Percentiles rank a stretch among this genome's conserved stretches.
These are phyloP conservation scores for Rosa hybrid DNA, from an alignment of 331 rosid species.

Conservation along the genomic window DNA sequence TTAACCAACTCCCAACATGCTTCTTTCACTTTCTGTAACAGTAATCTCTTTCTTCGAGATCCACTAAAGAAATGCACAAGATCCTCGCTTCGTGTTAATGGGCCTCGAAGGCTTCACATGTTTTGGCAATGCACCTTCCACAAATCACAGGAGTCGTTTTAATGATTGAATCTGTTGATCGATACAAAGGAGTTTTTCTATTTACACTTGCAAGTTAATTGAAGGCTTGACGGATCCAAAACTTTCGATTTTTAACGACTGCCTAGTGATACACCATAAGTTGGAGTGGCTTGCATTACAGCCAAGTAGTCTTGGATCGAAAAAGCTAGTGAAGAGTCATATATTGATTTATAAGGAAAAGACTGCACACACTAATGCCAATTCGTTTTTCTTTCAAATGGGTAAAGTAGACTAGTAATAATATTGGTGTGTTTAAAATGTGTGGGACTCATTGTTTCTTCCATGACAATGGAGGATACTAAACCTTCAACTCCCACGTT, in stretches of 20 bases:
- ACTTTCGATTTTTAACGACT: not conserved
- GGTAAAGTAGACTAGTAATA: too few relatives aligned
- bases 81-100: not conserved
- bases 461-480: too few relatives aligned
- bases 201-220: not conserved
- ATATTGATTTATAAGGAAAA: too few relatives aligned
- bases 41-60: not conserved
- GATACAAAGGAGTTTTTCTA: not conserved
- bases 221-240: not conserved
- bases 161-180: not conserved
- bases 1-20: not conserved
- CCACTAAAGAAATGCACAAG: constrained; percentile 12
- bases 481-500: too few relatives aligned
- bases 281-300: too few relatives aligned
- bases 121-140: not conserved
- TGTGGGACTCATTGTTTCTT: too few relatives aligned
- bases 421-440: too few relatives aligned
- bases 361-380: too few relatives aligned
- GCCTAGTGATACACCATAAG: too few relatives aligned
- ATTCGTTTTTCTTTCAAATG: too few relatives aligned
- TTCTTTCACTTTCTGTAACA: not conserved
- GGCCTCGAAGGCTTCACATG: constrained; percentile 19
- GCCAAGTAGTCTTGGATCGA: too few relatives aligned
- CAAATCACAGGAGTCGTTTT: constrained; percentile 27
- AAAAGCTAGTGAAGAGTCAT: too few relatives aligned